phyloP scores from a whole-genome alignment of 768 basidiomycete genomes.

The Scleroderma citrinum region DNA sequence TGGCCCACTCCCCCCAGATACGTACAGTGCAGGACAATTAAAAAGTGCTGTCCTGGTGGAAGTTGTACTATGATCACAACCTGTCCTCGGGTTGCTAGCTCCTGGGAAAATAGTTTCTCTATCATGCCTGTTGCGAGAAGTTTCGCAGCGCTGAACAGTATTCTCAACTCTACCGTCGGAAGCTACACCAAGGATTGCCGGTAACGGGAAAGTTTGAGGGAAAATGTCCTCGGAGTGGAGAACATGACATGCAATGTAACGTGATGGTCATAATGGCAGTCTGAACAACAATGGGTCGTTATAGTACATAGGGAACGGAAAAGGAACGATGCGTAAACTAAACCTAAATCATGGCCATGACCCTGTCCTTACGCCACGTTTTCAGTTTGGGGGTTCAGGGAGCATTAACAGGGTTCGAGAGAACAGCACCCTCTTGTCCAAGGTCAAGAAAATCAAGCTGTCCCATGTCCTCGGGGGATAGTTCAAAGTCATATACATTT shows the following conservation, averaged over 20 bases:
- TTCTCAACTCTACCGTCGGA: background rate
- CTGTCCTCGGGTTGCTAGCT: background rate
- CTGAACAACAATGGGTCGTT: background rate
- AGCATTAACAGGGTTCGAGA: slow-evolving; percentile 78
- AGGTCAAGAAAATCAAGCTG: slow-evolving; percentile 63
- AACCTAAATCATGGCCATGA: background rate
- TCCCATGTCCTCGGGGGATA: slow-evolving; percentile 59
- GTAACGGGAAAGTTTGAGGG: background rate
- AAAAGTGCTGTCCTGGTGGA: too few species aligned
- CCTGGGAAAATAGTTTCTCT: background rate
- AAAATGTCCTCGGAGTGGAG: background rate
- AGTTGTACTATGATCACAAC: too few species aligned
- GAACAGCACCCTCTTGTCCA: slow-evolving; percentile 66
- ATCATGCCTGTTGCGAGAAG: background rate
- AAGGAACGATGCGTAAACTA: background rate
- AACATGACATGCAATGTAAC: background rate
- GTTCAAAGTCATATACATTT: slow-evolving; percentile 69
- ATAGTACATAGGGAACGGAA: background rate
- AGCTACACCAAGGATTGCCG: too few species aligned
- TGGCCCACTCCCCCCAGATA: too few species aligned
- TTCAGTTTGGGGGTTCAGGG: slow-evolving; percentile 20
- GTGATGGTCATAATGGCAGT: background rate
- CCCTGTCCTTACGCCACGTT: slow-evolving; percentile 2
- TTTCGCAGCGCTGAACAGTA: background rate
- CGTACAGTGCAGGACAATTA: too few species aligned